A percentile compares a stretch with the other conserved stretches of the same genome.
phyloP scores from a whole-genome alignment of 2,329 filamentous ascomycete genomes.

The Penicillium frequentans region DNA sequence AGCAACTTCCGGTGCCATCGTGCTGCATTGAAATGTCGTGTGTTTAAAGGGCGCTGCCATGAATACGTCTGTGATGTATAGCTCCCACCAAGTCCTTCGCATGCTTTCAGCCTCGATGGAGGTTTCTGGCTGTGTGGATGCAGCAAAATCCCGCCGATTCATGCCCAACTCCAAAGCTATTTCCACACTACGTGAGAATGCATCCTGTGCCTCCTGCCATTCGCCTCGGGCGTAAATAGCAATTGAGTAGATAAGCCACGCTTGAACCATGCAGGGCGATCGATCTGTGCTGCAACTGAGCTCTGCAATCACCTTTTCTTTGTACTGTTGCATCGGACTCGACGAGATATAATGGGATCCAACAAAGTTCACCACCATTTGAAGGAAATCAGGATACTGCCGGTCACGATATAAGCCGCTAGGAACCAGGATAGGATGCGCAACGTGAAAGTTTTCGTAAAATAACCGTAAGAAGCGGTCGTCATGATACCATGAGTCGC shows the following conservation, averaged over 20 bases:
- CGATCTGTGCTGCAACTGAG: slow-evolving; percentile 23
- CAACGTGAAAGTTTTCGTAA: slow-evolving; percentile 54
- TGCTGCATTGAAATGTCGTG: slow-evolving; percentile 62
- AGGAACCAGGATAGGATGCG: slow-evolving; percentile 57
- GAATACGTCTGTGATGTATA: slow-evolving; percentile 76
- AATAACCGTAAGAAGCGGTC: slow-evolving; percentile 47
- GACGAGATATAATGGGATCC: slow-evolving; percentile 52
- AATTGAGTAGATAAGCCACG: slow-evolving; percentile 38
- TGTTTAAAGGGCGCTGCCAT: slow-evolving; percentile 64
- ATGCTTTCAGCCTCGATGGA: slow-evolving; percentile 73
- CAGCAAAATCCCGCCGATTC: slow-evolving; percentile 63
- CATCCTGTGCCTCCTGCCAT: slow-evolving; percentile 30
- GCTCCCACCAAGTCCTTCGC: slow-evolving; percentile 84
- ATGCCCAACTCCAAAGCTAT: slow-evolving; percentile 74
- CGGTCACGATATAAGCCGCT: slow-evolving; percentile 38
- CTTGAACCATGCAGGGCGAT: slow-evolving; percentile 39
- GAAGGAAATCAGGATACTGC: slow-evolving; percentile 47
- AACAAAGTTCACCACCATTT: slow-evolving; percentile 53
- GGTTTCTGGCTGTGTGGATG: slow-evolving; percentile 46
- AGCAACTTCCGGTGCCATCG: slow-evolving; percentile 65
- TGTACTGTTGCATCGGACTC: slow-evolving; percentile 20
- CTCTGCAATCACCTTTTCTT: slow-evolving; percentile 27
- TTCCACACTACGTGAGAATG: slow-evolving; percentile 63
- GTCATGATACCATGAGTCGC: slow-evolving; percentile 23
- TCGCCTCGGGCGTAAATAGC: slow-evolving; percentile 36